Percentiles rank a stretch among this genome's conserved stretches.
These are phyloP conservation scores for Blastobotrys serpentis DNA, from an alignment of 1,139 yeast species.

Conservation along the genomic window DNA sequence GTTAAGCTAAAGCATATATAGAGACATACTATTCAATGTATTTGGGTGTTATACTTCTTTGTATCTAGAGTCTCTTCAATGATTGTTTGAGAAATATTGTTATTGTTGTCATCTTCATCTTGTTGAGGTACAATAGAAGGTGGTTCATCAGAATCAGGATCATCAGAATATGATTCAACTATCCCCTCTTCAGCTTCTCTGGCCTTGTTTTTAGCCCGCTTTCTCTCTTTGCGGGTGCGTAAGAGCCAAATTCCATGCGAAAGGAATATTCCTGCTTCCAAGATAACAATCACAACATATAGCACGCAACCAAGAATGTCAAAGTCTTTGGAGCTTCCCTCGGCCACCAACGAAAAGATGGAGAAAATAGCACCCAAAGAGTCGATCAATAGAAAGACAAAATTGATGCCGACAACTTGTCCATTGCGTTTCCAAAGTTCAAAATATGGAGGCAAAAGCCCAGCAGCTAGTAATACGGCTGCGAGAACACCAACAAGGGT, in stretches of 20 bases:
- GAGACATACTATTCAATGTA: too few species aligned
- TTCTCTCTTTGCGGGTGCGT: conserved; percentile 43
- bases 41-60: too few species aligned
- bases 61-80: background rate
- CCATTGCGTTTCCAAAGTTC: conserved; percentile 80
- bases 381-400: conserved; percentile 75
- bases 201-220: conserved; percentile 2
- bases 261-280: conserved; percentile 74
- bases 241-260: conserved; percentile 73
- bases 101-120: too few species aligned
- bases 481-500: conserved; percentile 78
- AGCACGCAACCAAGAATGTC: conserved; percentile 78
- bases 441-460: conserved; percentile 84
- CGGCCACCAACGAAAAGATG: conserved; percentile 49
- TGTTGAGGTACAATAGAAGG: too few species aligned
- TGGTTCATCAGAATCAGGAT: too few species aligned
- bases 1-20: background rate
- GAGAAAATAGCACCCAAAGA: conserved; percentile 79
- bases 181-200: conserved; percentile 2
- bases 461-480: conserved; percentile 68
- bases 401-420: conserved; percentile 83
- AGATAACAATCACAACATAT: conserved; percentile 65
- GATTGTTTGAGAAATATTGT: too few species aligned
- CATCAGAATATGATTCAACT: too few species aligned
- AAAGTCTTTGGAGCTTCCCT: conserved; percentile 39